phyloP scores from a whole-genome alignment of 1,139 yeast species.

The Candida sp. region DNA sequence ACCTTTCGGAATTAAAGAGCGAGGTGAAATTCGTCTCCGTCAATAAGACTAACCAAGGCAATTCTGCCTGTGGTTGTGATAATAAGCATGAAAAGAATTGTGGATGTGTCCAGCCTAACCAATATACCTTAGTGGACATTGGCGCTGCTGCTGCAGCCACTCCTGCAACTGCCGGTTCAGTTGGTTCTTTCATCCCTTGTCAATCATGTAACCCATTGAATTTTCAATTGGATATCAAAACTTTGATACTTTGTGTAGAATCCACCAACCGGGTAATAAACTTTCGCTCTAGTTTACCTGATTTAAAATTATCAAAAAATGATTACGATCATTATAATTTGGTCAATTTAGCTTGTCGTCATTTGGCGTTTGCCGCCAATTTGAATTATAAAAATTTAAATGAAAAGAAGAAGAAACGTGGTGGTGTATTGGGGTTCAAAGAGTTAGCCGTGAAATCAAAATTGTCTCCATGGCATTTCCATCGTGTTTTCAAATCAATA shows the following conservation, averaged over 20 bases:
- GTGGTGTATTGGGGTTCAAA: slow-evolving; percentile 86
- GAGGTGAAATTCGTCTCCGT: slow-evolving; percentile 34
- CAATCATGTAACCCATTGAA: slow-evolving; percentile 44
- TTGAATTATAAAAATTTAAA: slow-evolving; percentile 40
- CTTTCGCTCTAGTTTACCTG: slow-evolving; percentile 48
- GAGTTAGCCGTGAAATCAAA: slow-evolving; percentile 85
- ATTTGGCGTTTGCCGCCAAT: slow-evolving; percentile 79
- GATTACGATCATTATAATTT: slow-evolving; percentile 68
- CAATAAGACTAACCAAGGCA: not conserved
- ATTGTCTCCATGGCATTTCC: slow-evolving; percentile 92
- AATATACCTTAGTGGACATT: not conserved
- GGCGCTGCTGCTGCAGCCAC: not conserved
- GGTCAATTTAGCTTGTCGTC: slow-evolving; percentile 80
- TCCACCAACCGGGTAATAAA: slow-evolving; percentile 57
- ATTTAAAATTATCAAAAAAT: slow-evolving; percentile 44
- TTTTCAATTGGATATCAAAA: slow-evolving; percentile 39
- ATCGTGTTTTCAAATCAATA: slow-evolving; percentile 80
- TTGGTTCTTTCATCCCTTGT: slow-evolving; percentile 36
- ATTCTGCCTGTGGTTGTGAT: not conserved
- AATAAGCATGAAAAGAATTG: not conserved
- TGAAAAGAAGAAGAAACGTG: slow-evolving; percentile 60
- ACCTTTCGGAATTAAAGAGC: slow-evolving; percentile 38
- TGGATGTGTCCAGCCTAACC: not conserved
- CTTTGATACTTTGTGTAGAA: slow-evolving; percentile 56
- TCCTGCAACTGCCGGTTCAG: not conserved